These are phyloP conservation scores for Taxillus chinensis DNA, from an alignment of 164 flowering plant genomes.

Conservation along the genomic window DNA sequence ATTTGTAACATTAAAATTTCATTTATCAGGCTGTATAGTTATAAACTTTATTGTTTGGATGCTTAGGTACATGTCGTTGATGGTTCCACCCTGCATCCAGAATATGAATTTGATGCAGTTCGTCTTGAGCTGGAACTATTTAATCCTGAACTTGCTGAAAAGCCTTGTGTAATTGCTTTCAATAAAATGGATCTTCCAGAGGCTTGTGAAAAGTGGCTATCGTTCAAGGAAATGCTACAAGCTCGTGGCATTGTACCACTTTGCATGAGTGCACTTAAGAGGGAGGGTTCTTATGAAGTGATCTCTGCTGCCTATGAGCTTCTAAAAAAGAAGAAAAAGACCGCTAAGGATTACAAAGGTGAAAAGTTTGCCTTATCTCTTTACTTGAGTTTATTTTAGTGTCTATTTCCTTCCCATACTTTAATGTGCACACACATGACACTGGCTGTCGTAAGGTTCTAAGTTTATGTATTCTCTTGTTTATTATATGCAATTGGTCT, in stretches of 20 bases:
- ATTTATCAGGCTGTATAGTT: too few species aligned
- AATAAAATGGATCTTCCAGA: slow-evolving; percentile 98
- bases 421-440: not conserved
- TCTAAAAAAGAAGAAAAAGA: slow-evolving; percentile 29
- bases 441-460: too few species aligned
- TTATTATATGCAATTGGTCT: too few species aligned
- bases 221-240: slow-evolving; percentile 48
- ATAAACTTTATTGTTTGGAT: slow-evolving; percentile 1
- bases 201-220: slow-evolving; percentile 70
- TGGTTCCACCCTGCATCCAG: slow-evolving; percentile 82
- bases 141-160: slow-evolving; percentile 77
- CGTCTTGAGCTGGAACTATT: slow-evolving; percentile 86
- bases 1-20: not conserved
- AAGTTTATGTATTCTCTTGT: too few species aligned
- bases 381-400: not conserved
- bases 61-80: slow-evolving; percentile 90
- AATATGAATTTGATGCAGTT: slow-evolving; percentile 83
- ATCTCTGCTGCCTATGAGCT: slow-evolving; percentile 68
- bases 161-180: slow-evolving; percentile 74
- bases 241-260: slow-evolving; percentile 61
- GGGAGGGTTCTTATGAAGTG: slow-evolving; percentile 81
- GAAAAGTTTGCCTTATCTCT: slow-evolving; percentile 5
- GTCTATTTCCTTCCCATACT: not conserved
- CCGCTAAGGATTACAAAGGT: slow-evolving; percentile 35
- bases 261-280: slow-evolving; percentile 80